Evolutionary conservation across 441 rosid species (phyloP), one percentile per base, ranked within the genome.

Genomic region (Aleurites moluccanus): DNA sequence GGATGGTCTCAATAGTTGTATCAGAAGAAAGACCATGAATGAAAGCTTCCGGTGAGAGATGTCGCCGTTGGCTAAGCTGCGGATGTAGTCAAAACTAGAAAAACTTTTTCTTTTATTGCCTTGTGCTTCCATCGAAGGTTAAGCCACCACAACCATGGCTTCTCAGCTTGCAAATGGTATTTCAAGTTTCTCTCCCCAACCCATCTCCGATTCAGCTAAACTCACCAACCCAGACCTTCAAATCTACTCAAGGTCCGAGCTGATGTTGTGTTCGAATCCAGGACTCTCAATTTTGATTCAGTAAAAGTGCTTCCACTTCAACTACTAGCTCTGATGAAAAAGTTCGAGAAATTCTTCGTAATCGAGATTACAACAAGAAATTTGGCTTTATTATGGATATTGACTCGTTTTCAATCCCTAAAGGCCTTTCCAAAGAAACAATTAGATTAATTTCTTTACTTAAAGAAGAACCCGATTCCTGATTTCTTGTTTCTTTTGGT

Each of bases 381-480:
- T 88, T 84, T 69, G 97, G 98, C 13, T 95, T 93, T 83, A 78
- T 53, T 23, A 60, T 85, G 59, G 95, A 95, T 35, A 88, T 93
- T 72, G 97, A 93, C 52, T 93, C 98, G 2, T 80, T 83, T 78
- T 45, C 97, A 10, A 96, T 96, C 75, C 96, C 94, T 0, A 96
- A 91, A 77, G 99, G 98, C n/a, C 92, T 96, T 59, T 84, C 93
- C 0, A 84, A 78, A 53, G 97, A 90, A 59, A 92, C 97, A 0
- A 83, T 93, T 59, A 82, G 88, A 23, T 38, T 77, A 64, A 92
- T 96, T n/a, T 93, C 97, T 35, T 74, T 80, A 7, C 74, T 88
- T 65, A 96, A 96, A 73, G 92, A 85, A 7, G 99, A 93, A 78
- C 96, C 98, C 10, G 90, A 80, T 55, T 95, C n/a, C n/a, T n/a